Evolutionary conservation across 257 asterid species (phyloP).

Genomic region (Scutellaria baicalensis): DNA sequence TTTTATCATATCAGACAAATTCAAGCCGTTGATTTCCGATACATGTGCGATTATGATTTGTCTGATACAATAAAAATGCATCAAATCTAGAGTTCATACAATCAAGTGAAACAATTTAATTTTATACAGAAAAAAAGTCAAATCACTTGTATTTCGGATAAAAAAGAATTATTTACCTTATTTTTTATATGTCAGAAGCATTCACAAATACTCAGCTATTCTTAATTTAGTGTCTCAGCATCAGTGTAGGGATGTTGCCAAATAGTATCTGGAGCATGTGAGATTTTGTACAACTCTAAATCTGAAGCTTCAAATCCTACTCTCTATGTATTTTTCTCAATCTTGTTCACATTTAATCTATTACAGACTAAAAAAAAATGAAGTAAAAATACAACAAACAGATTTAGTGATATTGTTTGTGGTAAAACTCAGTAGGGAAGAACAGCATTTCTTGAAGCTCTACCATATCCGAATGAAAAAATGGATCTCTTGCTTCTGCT

Average conservation of each 20-base stretch:
- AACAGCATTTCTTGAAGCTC: constrained; percentile 56
- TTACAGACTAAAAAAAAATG: not conserved
- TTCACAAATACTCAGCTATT: not conserved
- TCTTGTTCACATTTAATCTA: constrained; percentile 1
- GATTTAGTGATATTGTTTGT: not conserved
- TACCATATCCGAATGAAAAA: constrained; percentile 65
- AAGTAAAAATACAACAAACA: not conserved
- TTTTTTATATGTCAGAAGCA: not conserved
- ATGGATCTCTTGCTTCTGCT: constrained; percentile 62
- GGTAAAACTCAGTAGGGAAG: constrained; percentile 42
- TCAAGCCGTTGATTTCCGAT: too few relatives aligned
- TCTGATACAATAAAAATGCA: too few relatives aligned
- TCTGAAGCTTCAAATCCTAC: not conserved
- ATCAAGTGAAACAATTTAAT: too few relatives aligned
- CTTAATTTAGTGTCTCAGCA: constrained; percentile 10
- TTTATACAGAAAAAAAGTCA: too few relatives aligned
- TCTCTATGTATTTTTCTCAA: not conserved
- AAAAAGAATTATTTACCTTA: not conserved
- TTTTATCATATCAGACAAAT: not conserved
- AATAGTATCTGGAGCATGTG: constrained; percentile 18
- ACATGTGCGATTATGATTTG: too few relatives aligned
- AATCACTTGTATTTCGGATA: too few relatives aligned
- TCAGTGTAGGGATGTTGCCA: not conserved
- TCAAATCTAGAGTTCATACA: too few relatives aligned
- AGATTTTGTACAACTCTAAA: not conserved